phyloP scores from a whole-genome alignment of 768 basidiomycete genomes.

The Kwoniella newhampshirensis region DNA sequence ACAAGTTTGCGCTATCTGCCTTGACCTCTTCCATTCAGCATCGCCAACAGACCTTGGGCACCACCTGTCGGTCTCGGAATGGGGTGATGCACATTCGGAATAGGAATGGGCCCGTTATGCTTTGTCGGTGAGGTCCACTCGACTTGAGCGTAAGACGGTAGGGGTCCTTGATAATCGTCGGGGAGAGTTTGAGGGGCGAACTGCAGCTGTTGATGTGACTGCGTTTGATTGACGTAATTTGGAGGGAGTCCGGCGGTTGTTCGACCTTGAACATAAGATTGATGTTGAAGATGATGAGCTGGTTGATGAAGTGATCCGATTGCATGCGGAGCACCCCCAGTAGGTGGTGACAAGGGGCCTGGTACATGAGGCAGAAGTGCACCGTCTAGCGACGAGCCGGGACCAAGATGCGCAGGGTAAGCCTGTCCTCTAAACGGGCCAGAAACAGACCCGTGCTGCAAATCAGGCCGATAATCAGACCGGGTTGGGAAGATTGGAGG shows the following conservation, averaged over 20 bases:
- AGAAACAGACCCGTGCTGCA: too few relatives aligned
- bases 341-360: too few relatives aligned
- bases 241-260: not conserved
- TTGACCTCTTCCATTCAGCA: slow-evolving; percentile 20
- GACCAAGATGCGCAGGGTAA: too few relatives aligned
- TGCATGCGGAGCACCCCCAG: too few relatives aligned
- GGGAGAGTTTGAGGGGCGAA: not conserved
- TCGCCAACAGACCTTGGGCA: slow-evolving; percentile 17
- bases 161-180: slow-evolving; percentile 6
- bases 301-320: too few relatives aligned
- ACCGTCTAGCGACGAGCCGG: too few relatives aligned
- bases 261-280: not conserved
- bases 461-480: not conserved
- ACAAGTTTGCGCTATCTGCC: not conserved
- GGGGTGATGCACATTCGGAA: slow-evolving; percentile 22
- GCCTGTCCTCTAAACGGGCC: too few relatives aligned
- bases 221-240: slow-evolving; percentile 1
- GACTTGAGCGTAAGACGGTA: not conserved
- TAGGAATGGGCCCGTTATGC: slow-evolving; percentile 10
- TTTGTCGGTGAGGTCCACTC: slow-evolving; percentile 1
- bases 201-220: slow-evolving; percentile 7
- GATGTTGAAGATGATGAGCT: not conserved
- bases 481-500: slow-evolving; percentile 1
- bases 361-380: too few relatives aligned
- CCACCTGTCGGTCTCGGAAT: slow-evolving; percentile 22